These are phyloP conservation scores for Clarireedia paspali DNA, from an alignment of 2,329 filamentous ascomycete genomes.

Conservation along the genomic window DNA sequence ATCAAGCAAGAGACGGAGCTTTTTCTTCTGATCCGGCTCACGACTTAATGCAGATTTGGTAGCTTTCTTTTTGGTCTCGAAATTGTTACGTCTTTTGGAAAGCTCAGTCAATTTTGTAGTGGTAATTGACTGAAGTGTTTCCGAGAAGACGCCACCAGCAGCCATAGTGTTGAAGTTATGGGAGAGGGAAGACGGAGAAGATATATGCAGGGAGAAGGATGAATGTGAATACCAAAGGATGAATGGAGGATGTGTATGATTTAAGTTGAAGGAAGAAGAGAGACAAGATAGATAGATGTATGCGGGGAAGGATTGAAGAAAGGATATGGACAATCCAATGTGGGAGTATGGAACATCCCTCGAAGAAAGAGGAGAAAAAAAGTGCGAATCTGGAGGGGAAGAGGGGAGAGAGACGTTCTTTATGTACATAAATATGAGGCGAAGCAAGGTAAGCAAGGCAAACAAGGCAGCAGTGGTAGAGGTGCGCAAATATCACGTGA, in stretches of 20 bases:
- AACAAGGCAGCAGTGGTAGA: too few species aligned
- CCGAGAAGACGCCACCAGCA: conserved; percentile 35
- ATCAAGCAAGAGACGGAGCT: conserved; percentile 29
- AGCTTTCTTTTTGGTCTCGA: conserved; percentile 38
- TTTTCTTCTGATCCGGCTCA: conserved; percentile 30
- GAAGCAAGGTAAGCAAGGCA: too few species aligned
- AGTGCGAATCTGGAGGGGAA: too few species aligned
- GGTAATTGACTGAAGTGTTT: conserved; percentile 47
- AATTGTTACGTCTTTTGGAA: conserved; percentile 41
- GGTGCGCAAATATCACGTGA: too few species aligned
- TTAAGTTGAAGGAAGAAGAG: not conserved
- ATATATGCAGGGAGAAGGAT: not conserved
- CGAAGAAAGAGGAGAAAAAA: too few species aligned
- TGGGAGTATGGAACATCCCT: too few species aligned
- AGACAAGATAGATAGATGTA: not conserved
- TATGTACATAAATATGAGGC: too few species aligned
- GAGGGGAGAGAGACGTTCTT: too few species aligned
- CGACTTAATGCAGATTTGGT: conserved; percentile 29
- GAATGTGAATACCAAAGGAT: not conserved
- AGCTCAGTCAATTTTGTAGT: conserved; percentile 50
- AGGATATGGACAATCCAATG: too few species aligned
- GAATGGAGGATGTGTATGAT: not conserved
- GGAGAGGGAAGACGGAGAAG: not conserved
- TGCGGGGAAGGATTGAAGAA: not conserved
- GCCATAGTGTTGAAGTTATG: conserved; percentile 26